Base-by-base conservation (phyloP, 164 flowering plant genomes). In the Umbilicus rupestris region DNA sequence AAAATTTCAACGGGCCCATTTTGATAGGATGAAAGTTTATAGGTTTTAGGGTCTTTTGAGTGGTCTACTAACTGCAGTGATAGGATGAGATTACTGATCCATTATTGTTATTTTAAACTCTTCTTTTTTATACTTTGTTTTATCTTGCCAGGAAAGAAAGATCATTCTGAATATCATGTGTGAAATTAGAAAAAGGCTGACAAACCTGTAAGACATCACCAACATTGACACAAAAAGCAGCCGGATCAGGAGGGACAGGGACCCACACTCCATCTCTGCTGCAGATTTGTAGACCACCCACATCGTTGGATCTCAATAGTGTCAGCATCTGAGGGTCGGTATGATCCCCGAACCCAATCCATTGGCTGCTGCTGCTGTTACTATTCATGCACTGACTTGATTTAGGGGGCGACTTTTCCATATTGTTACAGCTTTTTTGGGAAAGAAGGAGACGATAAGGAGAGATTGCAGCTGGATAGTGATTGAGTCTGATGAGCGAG, bases 271-370 rank as follows among this genome's bases (percentile, higher is more conserved):
- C 86, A 64, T 78, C 76, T 14, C 45, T 42, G 0, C 68, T 39
- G 4, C 77, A 78, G 19, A 88, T 82, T 70, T 88, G 86, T 52
- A 88, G 82, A 33, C 90, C 90, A 33, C 64, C 73, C 9, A 83
- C 86, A 24, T 70, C 80, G 79, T 84, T 87, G 73, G 93, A 85
- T 76, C 85, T 67, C 49, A 87, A 67, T 44, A 87, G n/a, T 49
- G 93, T 82, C 66, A 87, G 26, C 75, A 87, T 80, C 84, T 85
- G 93, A 74, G 90, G 86, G 76, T 85, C 93, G 3, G 86, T 69
- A 67, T 87, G 93, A 75, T 80, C 93, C 4, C 94, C 94, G 57
- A 87, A 80, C 2, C 90, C 94, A 42, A 85, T 75, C 65, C 50
- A 72, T 49, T 49, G 55, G 55, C 26, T n/a, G n/a, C 15, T 39